Evolutionary conservation across 768 basidiomycete genomes (phyloP).

Genomic region (Leccinum obscurum): DNA sequence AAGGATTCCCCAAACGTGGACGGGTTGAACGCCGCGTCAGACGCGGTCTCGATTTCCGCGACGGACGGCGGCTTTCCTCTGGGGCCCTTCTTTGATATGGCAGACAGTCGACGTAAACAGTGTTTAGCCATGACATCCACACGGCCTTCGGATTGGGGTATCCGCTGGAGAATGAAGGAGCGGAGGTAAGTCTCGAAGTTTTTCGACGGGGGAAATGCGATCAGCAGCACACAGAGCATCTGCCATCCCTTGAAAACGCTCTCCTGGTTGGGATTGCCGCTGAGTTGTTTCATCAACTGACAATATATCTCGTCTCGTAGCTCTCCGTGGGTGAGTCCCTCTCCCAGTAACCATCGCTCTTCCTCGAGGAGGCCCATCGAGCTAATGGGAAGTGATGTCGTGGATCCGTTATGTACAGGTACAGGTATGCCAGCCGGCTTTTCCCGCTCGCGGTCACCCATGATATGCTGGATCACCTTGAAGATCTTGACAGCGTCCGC

Average conservation of each 20-base stretch:
- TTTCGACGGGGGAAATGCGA: conserved; percentile 91
- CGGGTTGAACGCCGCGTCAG: conserved; percentile 94
- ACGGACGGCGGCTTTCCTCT: conserved; percentile 79
- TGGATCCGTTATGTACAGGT: conserved; percentile 45
- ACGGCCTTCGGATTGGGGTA: conserved; percentile 66
- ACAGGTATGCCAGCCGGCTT: conserved; percentile 50
- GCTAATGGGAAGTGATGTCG: conserved; percentile 44
- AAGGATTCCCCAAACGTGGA: conserved; percentile 93
- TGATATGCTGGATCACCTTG: conserved; percentile 87
- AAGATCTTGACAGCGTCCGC: conserved; percentile 84
- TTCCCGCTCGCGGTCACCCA: conserved; percentile 89
- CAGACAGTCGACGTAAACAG: conserved; percentile 73
- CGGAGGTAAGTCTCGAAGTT: conserved; percentile 86
- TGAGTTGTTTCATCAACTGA: conserved; percentile 90
- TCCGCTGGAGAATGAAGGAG: conserved; percentile 74
- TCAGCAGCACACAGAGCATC: conserved; percentile 83
- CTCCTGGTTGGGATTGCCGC: conserved; percentile 78
- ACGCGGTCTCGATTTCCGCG: conserved; percentile 90
- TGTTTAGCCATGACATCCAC: conserved; percentile 91
- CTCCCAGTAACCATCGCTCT: conserved; percentile 80
- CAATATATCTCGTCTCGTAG: conserved; percentile 93
- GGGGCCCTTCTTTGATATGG: conserved; percentile 81
- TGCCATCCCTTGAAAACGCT: conserved; percentile 93
- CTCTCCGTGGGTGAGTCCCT: conserved; percentile 79
- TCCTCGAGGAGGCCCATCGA: conserved; percentile 65